Evolutionary conservation across 2,329 filamentous ascomycete species (phyloP).

Genomic region (Geoglossum cookeanum): DNA sequence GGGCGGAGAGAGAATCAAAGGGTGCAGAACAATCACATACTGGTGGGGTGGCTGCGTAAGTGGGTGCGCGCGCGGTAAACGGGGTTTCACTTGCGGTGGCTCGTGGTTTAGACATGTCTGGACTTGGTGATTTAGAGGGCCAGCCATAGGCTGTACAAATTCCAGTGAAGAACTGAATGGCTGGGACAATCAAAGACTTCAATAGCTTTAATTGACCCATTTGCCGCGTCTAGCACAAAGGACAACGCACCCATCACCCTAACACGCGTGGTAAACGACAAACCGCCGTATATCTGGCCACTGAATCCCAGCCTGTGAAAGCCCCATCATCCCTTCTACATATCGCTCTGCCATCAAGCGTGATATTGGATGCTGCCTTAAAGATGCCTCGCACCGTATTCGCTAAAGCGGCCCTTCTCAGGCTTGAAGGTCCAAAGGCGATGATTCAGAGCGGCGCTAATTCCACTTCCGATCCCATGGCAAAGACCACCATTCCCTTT

Average conservation of each 20-base stretch:
- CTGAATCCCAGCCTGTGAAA: background rate
- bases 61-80: background rate
- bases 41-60: background rate
- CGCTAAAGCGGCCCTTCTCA: background rate
- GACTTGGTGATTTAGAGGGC: background rate
- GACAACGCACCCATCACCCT: background rate
- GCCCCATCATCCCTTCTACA: background rate
- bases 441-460: background rate
- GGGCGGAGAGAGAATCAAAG: conserved; percentile 42
- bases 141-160: background rate
- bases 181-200: background rate
- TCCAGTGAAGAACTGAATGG: background rate
- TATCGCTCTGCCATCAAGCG: background rate
- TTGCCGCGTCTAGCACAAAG: background rate
- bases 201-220: background rate
- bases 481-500: background rate
- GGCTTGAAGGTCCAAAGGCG: background rate
- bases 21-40: background rate
- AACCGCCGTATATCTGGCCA: background rate
- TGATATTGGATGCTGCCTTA: background rate
- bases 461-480: background rate
- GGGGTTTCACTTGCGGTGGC: background rate
- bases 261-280: background rate
- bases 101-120: background rate
- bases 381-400: background rate